Evolutionary conservation across 768 basidiomycete species (phyloP).

Genomic region (Daedalea quercina): DNA sequence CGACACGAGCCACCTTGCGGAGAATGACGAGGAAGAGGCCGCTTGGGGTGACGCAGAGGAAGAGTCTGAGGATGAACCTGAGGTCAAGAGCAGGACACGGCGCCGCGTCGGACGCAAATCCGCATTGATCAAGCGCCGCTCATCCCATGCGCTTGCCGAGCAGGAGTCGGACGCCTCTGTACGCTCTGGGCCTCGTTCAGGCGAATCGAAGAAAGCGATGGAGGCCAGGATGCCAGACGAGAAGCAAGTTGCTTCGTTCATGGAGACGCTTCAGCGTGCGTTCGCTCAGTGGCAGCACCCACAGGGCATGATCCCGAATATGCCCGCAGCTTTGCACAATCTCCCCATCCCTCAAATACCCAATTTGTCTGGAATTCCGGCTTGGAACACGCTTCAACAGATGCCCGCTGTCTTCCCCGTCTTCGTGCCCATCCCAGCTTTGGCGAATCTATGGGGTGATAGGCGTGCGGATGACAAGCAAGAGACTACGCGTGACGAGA

Average conservation of each 20-base stretch:
- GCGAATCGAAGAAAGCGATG: conserved; percentile 17
- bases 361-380: conserved; percentile 46
- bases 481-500: conserved; percentile 17
- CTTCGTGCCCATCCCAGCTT: conserved; percentile 61
- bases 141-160: conserved; percentile 3
- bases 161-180: neutral
- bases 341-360: conserved; percentile 28
- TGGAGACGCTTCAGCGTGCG: conserved; percentile 73
- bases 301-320: conserved; percentile 48
- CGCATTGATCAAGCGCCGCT: conserved; percentile 4
- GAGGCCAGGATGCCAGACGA: conserved; percentile 21
- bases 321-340: conserved; percentile 29
- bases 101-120: conserved; percentile 7
- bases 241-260: conserved; percentile 40
- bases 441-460: conserved; percentile 56
- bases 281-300: conserved; percentile 53
- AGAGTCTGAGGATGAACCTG: conserved; percentile 42
- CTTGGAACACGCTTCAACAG: conserved; percentile 46
- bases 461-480: conserved; percentile 25
- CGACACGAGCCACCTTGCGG: conserved; percentile 20
- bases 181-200: neutral
- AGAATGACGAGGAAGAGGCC: conserved; percentile 46
- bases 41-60: conserved; percentile 67
- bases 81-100: conserved; percentile 6
- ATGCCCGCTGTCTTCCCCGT: conserved; percentile 78